A percentile compares a stretch with the other conserved stretches of the same genome.
phyloP scores from a whole-genome alignment of 805 yeast genomes.

The Monosporozyma yasuniensis region DNA sequence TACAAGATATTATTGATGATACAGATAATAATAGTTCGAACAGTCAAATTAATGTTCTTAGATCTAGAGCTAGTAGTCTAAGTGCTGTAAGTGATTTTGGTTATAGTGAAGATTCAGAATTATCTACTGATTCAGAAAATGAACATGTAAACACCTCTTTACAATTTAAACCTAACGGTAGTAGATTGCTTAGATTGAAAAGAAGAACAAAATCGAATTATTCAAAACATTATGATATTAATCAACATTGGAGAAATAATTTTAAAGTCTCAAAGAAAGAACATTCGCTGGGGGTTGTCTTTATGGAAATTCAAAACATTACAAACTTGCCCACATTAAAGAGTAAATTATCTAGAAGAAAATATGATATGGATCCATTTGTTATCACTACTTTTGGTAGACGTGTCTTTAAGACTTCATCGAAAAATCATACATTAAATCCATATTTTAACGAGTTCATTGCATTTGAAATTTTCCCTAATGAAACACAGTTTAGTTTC shows the following conservation, averaged over 20 bases:
- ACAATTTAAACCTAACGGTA: conserved; percentile 3
- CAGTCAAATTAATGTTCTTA: not conserved
- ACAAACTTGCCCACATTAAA: conserved; percentile 70
- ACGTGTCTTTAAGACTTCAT: conserved; percentile 75
- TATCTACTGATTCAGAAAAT: not conserved
- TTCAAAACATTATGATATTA: conserved; percentile 6
- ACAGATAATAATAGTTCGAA: not conserved
- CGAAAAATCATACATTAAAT: conserved; percentile 70
- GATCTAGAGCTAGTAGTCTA: not conserved
- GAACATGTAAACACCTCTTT: conserved; percentile 1
- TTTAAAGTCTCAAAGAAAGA: conserved; percentile 23
- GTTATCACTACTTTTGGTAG: conserved; percentile 86
- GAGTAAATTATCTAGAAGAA: conserved; percentile 52
- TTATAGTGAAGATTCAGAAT: conserved; percentile 1
- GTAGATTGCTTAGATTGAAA: conserved; percentile 5
- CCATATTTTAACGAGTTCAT: conserved; percentile 77
- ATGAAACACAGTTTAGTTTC: conserved; percentile 58
- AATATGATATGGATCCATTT: conserved; percentile 92
- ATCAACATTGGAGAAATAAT: conserved; percentile 9
- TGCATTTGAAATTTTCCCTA: conserved; percentile 64
- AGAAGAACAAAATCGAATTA: conserved; percentile 5
- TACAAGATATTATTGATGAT: conserved; percentile 1
- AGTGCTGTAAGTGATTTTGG: not conserved
- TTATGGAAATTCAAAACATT: conserved; percentile 66
- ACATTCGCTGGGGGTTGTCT: conserved; percentile 55